Base-by-base conservation (phyloP, 2,329 filamentous ascomycete species). In the Neopestalotiopsis sp. region DNA sequence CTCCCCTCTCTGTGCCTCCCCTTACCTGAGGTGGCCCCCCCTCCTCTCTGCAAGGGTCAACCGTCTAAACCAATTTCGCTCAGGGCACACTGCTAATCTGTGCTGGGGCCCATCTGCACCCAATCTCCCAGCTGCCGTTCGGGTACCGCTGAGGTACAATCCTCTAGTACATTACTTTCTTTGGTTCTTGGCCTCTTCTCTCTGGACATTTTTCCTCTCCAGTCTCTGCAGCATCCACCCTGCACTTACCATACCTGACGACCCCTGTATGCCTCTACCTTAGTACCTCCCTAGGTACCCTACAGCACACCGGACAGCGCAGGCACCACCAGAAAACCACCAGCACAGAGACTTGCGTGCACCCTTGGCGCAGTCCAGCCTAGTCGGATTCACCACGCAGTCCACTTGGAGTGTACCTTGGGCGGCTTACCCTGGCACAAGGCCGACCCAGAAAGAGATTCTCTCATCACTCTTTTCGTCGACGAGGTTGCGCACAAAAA, bases 111-210 rank as follows among this genome's bases (percentile, higher is more conserved):
- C 69, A 71, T 70, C 70, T 71, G 73, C 74, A 74, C 71, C 73
- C 75, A 78, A 76, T 75, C 73, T 75, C 73, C 68, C 63, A 45
- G 45, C 45, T 52, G 14, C 45, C 45, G 45, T 17, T 57, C 71
- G 68, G 45, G 74, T 76, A 76, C 74, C 71, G 71, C 71, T 70
- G 71, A 78, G 74, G 76, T 78, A 78, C 76, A 73, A 67, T 6
- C 24, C 17, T 30, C 32, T n/a, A 20, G 45, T 52, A 52, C 45
- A 52, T 17, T n/a, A 17, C 42, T 49, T 17, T 13, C 42, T n/a
- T 49, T 13, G 17, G 17, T n/a, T 49, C 42, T 49, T 49, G 45
- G 17, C 13, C n/a, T 49, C 45, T 49, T n/a, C 6, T 49, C 45
- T 49, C n/a, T n/a, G 17, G 14, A n/a, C 17, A 6, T n/a, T 14